phyloP scores from a whole-genome alignment of 1,139 yeast genomes.

The Geotrichum candidum region DNA sequence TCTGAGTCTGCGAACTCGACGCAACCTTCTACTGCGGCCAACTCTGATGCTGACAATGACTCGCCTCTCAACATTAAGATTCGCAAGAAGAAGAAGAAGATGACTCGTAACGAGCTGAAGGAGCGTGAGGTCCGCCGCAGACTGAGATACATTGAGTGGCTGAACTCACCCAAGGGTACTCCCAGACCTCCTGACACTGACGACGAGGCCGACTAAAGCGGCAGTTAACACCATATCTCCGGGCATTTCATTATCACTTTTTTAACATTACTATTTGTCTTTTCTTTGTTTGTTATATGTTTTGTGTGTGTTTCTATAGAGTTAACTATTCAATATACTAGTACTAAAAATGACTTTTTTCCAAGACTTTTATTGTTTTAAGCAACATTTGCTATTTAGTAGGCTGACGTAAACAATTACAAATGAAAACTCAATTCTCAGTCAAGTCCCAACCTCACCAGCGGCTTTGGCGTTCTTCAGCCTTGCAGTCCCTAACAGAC shows the following conservation, averaged over 20 bases:
- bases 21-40: slow-evolving; percentile 12
- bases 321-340: background rate
- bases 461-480: no score
- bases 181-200: slow-evolving; percentile 92
- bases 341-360: background rate
- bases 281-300: background rate
- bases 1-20: slow-evolving; percentile 19
- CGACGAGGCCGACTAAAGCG: slow-evolving; percentile 60
- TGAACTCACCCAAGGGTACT: slow-evolving; percentile 93
- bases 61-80: slow-evolving; percentile 96
- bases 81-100: slow-evolving; percentile 74
- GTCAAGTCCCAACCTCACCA: no score
- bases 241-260: background rate
- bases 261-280: background rate
- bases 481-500: no score
- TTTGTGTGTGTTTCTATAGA: background rate
- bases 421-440: no score
- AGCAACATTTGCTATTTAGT: no score
- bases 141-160: slow-evolving; percentile 89
- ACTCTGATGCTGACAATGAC: slow-evolving; percentile 39
- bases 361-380: background rate
- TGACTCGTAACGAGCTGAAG: slow-evolving; percentile 95
- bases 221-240: background rate
- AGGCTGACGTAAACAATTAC: no score
- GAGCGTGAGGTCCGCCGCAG: slow-evolving; percentile 89